phyloP scores from a whole-genome alignment of 306 rosid species.

The Quercus rubra region DNA sequence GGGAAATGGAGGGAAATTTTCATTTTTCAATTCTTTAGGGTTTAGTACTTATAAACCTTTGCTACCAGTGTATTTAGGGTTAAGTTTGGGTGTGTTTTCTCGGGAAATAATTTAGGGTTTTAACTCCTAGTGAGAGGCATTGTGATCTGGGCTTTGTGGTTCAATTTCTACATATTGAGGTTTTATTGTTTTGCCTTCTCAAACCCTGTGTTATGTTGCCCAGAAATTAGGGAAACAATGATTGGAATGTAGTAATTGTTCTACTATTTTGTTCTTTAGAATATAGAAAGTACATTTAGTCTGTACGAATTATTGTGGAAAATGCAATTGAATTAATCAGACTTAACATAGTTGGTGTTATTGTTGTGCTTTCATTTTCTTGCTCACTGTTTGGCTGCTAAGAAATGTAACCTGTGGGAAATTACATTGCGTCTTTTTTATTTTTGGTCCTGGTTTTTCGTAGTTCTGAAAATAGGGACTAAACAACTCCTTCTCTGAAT shows the following conservation, averaged over 20 bases:
- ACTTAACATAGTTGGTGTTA: not conserved
- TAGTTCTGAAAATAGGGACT: too few species aligned
- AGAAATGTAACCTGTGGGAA: not conserved
- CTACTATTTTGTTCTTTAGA: not conserved
- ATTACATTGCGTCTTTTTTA: not conserved
- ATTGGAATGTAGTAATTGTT: not conserved
- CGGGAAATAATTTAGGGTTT: not conserved
- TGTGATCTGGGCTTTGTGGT: not conserved
- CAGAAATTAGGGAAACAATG: not conserved
- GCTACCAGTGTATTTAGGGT: not conserved
- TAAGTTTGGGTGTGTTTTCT: slow-evolving; percentile 2
- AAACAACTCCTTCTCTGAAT: too few species aligned
- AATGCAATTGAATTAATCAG: not conserved
- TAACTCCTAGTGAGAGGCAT: not conserved
- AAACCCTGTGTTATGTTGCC: not conserved
- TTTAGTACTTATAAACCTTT: not conserved
- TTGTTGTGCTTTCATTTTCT: not conserved
- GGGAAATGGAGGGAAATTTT: not conserved
- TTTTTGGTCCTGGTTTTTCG: not conserved
- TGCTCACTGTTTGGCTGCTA: not conserved
- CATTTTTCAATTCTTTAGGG: not conserved
- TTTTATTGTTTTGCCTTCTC: not conserved
- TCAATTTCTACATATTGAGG: not conserved
- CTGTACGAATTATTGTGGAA: not conserved
- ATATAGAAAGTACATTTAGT: not conserved